Evolutionary conservation across 306 rosid genomes (phyloP), one percentile per base, ranked within the genome.

Genomic region (Prunus kanzakura): DNA sequence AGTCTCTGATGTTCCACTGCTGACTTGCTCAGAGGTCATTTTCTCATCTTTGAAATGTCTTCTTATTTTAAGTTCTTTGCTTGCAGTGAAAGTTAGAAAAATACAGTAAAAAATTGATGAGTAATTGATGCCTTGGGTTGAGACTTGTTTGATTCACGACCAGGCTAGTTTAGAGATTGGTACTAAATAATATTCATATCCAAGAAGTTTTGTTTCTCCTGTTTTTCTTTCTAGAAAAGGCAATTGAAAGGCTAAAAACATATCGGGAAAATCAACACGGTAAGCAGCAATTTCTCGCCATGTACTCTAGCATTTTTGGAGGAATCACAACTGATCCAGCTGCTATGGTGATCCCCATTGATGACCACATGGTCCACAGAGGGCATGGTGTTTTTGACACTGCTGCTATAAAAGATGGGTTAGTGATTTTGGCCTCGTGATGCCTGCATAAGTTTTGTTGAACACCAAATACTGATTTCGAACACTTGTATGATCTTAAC

Each of bases 331-430:
- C 91, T 1, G 95, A 94, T 56, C 88, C 95, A 62, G 86, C 91
- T 70, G 93, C 87, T 30, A 94, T 94, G 98, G 90, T 91, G 64
- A 85, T 94, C 72, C 95, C 98, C 29, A 79, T 91, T 83, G 98
- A 91, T 79, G 98, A 94, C 74, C 98, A 94, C 86, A 89, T 94
- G 97, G 95, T 94, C 76, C 98, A 94, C 27, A 83, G 98, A 62
- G 98, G 98, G 64, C 98, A 94, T 30, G 97, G 94, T 76, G 97
- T 94, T 81, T 94, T 94, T 20, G 97, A 94, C 67, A 94, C 98
- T 20, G 98, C 97, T 41, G 90, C 96, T 81, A 90, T 94, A 49
- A 71, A 77, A 72, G 89, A 94, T 3, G 98, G 98, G 98, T 90
- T 64, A 82, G 96, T 89, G 51, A 73, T 74, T 23, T 46, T 50